Percentiles rank a stretch among this genome's conserved stretches.
Conservation (phyloP, 139 green algal species). For the Edaphochlamys debaryana region DNA sequence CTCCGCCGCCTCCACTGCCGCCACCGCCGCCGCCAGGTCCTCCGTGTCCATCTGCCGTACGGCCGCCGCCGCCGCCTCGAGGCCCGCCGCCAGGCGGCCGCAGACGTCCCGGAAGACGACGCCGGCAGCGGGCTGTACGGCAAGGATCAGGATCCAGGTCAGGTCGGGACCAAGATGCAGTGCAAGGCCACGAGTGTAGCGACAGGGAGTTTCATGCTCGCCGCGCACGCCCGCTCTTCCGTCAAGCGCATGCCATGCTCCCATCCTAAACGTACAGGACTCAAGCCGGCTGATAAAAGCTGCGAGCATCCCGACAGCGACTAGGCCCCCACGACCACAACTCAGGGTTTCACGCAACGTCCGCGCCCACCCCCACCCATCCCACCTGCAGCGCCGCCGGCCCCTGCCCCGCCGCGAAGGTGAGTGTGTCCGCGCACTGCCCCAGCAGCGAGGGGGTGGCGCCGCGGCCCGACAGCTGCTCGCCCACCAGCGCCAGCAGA, state of each 20-base stretch:
- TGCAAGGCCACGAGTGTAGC: too few relatives aligned
- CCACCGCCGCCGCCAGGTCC: slow-evolving; percentile 7
- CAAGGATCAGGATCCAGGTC: too few relatives aligned
- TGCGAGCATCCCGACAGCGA: too few relatives aligned
- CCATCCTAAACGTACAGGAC: too few relatives aligned
- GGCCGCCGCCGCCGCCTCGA: slow-evolving; percentile 2
- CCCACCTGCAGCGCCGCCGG: slow-evolving; percentile 48
- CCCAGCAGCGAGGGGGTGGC: slow-evolving; percentile 20
- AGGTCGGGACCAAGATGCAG: too few relatives aligned
- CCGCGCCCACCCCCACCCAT: too few relatives aligned
- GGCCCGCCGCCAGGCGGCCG: slow-evolving; percentile 14
- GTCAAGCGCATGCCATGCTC: too few relatives aligned
- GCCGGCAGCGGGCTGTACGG: slow-evolving; percentile 6
- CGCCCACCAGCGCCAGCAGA: slow-evolving; percentile 25
- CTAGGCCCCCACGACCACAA: too few relatives aligned
- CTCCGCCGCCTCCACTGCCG: neutral
- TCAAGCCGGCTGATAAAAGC: too few relatives aligned
- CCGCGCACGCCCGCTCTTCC: too few relatives aligned
- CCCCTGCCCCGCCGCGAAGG: slow-evolving; percentile 9
- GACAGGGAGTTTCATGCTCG: too few relatives aligned
- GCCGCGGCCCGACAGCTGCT: slow-evolving; percentile 24
- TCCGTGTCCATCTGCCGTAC: neutral
- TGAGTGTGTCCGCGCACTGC: slow-evolving; percentile 27
- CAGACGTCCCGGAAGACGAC: slow-evolving; percentile 14
- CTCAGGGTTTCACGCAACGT: too few relatives aligned